Conservation (phyloP, 106 monocot species). For the Allium sativum region DNA sequence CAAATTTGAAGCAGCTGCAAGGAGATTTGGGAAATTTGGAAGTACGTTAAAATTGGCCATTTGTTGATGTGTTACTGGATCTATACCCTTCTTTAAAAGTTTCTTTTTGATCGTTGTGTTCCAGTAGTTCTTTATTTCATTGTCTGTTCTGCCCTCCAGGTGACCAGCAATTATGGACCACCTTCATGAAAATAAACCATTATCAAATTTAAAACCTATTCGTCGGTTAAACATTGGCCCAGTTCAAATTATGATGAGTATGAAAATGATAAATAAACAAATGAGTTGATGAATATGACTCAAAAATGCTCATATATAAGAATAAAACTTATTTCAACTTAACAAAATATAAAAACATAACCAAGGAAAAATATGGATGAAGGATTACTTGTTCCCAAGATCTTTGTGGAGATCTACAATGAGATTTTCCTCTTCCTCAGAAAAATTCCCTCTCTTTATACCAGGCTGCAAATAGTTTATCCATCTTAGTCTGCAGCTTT, state of each 20-base stretch:
- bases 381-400: not conserved
- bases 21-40: no score
- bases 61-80: no score
- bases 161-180: slow-evolving; percentile 8
- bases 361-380: not conserved
- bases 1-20: no score
- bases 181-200: not conserved
- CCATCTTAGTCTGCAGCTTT: slow-evolving; percentile 9
- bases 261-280: not conserved
- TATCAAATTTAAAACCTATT: not conserved
- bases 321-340: not conserved
- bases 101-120: not conserved
- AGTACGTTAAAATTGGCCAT: no score
- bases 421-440: not conserved
- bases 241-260: not conserved
- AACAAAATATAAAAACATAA: not conserved
- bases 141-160: slow-evolving; percentile 1
- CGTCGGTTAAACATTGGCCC: no score
- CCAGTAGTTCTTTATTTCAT: slow-evolving; percentile 2
- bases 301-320: not conserved
- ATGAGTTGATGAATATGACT: not conserved
- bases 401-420: not conserved
- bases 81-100: no score
- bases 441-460: slow-evolving; percentile 9
- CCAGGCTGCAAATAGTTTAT: slow-evolving; percentile 1